Percentiles rank a stretch among this genome's conserved stretches.
phyloP scores from a whole-genome alignment of 371 early-diverging fungal genomes.

The Mortierella sp. region DNA sequence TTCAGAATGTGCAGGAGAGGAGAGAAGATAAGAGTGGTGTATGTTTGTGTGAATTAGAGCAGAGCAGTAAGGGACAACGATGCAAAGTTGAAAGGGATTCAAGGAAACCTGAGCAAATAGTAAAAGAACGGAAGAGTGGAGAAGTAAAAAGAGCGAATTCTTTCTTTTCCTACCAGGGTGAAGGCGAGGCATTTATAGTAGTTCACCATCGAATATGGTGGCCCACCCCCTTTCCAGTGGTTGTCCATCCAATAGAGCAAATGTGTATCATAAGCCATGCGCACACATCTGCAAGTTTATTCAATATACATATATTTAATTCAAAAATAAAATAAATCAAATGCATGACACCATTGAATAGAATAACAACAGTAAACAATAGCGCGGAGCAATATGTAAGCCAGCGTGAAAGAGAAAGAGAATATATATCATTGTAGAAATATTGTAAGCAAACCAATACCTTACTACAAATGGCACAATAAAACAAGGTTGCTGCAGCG shows the following conservation, averaged over 20 bases:
- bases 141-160: constrained; percentile 13
- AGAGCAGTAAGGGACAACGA: not conserved
- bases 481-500: constrained; percentile 1
- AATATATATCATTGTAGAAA: not conserved
- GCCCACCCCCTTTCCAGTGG: not conserved
- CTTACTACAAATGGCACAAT: not conserved
- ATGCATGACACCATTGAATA: no score
- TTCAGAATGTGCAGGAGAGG: constrained; percentile 15
- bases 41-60: not conserved
- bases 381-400: no score
- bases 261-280: no score
- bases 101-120: not conserved
- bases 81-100: not conserved
- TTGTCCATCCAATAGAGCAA: no score
- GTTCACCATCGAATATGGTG: not conserved
- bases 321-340: no score
- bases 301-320: no score
- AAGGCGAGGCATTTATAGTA: constrained; percentile 17
- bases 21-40: not conserved
- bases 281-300: no score
- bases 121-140: constrained; percentile 1
- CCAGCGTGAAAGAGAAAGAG: no score
- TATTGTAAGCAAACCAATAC: not conserved
- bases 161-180: not conserved
- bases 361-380: no score